phyloP scores from a whole-genome alignment of 2,329 filamentous ascomycete genomes.

The Blastomyces parvus region DNA sequence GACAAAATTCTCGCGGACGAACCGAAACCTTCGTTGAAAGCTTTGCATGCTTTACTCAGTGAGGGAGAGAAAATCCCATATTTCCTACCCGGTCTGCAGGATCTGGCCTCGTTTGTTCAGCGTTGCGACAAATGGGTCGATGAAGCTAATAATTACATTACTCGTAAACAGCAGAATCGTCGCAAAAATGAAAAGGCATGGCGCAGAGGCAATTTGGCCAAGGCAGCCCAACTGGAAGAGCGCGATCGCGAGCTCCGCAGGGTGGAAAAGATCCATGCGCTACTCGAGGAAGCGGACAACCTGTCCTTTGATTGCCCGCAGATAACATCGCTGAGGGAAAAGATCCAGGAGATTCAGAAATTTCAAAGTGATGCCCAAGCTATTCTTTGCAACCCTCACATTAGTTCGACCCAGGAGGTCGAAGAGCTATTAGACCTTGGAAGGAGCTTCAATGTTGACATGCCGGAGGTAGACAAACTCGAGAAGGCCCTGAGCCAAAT shows the following conservation, averaged over 20 bases:
- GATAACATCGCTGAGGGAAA: constrained; percentile 74
- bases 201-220: constrained; percentile 60
- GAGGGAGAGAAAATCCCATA: constrained; percentile 96
- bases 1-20: constrained; percentile 76
- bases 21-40: constrained; percentile 73
- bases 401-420: constrained; percentile 61
- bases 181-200: constrained; percentile 87
- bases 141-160: constrained; percentile 90
- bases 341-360: constrained; percentile 69
- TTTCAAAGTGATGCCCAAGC: constrained; percentile 69
- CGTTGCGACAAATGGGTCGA: constrained; percentile 97
- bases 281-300: constrained; percentile 72
- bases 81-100: constrained; percentile 69
- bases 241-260: constrained; percentile 75
- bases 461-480: constrained; percentile 75
- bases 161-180: constrained; percentile 93
- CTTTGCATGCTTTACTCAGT: constrained; percentile 69
- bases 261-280: constrained; percentile 75
- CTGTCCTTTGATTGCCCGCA: constrained; percentile 91
- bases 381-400: constrained; percentile 57
- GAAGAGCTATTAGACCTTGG: constrained; percentile 88
- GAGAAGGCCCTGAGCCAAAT: constrained; percentile 73
- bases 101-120: constrained; percentile 82
- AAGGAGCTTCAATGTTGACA: constrained; percentile 80
- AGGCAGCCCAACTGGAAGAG: constrained; percentile 74